phyloP scores from a whole-genome alignment of 192 early-diverging fungal genomes.

The Coemansia guatemalensis region DNA sequence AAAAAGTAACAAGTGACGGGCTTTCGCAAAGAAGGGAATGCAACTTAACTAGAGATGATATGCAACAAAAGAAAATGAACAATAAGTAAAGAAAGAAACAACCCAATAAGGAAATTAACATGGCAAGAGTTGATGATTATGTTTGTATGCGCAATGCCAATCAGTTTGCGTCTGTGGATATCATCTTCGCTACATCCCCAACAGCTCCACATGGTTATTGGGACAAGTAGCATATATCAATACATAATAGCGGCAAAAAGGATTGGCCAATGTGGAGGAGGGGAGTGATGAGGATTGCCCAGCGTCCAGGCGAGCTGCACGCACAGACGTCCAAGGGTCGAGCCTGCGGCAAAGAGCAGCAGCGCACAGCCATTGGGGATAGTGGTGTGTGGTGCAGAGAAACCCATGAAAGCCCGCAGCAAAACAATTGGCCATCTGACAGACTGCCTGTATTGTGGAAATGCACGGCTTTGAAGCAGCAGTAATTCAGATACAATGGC shows the following conservation, averaged over 20 bases:
- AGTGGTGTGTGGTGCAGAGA: not conserved
- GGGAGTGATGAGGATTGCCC: not conserved
- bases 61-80: slow-evolving; percentile 1
- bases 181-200: not conserved
- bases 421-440: not conserved
- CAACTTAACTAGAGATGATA: slow-evolving; percentile 1
- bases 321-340: not conserved
- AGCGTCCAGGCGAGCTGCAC: not conserved
- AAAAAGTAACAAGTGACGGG: not conserved
- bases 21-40: not conserved
- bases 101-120: not conserved
- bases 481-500: not conserved
- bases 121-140: not conserved
- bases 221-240: not conserved
- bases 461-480: not conserved
- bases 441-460: not conserved
- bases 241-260: not conserved
- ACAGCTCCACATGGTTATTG: not conserved
- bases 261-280: not conserved
- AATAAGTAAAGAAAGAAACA: slow-evolving; percentile 3
- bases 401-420: not conserved
- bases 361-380: not conserved
- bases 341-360: not conserved
- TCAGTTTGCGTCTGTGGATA: not conserved
- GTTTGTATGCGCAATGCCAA: slow-evolving; percentile 1